These are phyloP conservation scores for sorghum (Sorghum bicolor) DNA, from an alignment of 176 grass and related monocot genomes.

Conservation along the genomic window DNA sequence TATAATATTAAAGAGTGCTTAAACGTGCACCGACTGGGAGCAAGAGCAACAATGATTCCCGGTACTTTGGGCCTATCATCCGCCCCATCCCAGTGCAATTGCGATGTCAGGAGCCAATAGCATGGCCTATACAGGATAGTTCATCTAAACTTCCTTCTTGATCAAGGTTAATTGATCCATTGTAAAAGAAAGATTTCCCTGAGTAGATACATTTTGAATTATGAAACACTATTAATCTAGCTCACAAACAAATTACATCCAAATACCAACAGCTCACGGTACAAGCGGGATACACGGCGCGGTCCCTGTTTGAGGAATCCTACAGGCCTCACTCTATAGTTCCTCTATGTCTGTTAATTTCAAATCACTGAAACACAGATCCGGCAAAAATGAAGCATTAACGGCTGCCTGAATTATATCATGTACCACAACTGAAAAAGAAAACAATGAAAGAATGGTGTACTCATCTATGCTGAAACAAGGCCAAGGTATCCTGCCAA, in stretches of 20 bases:
- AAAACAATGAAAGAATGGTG: conserved; percentile 16
- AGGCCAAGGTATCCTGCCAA: conserved; percentile 81
- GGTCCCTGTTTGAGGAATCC: background rate
- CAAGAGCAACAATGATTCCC: background rate
- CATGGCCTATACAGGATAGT: background rate
- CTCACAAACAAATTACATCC: background rate
- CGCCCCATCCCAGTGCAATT: background rate
- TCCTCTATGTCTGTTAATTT: background rate
- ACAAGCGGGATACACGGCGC: background rate
- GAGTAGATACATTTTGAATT: background rate
- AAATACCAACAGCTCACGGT: background rate
- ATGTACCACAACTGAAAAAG: background rate
- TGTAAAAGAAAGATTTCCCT: background rate
- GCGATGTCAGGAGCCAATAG: background rate
- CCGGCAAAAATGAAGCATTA: background rate
- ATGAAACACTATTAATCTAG: background rate
- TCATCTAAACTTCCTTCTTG: background rate
- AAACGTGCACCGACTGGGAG: too few species aligned
- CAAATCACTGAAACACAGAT: background rate
- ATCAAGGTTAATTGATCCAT: background rate
- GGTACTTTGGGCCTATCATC: background rate
- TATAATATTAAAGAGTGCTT: too few species aligned
- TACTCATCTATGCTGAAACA: conserved; percentile 55
- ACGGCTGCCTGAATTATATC: background rate
- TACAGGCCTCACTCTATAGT: background rate